phyloP scores from a whole-genome alignment of 306 rosid species.

The Abrus pulchellus region DNA sequence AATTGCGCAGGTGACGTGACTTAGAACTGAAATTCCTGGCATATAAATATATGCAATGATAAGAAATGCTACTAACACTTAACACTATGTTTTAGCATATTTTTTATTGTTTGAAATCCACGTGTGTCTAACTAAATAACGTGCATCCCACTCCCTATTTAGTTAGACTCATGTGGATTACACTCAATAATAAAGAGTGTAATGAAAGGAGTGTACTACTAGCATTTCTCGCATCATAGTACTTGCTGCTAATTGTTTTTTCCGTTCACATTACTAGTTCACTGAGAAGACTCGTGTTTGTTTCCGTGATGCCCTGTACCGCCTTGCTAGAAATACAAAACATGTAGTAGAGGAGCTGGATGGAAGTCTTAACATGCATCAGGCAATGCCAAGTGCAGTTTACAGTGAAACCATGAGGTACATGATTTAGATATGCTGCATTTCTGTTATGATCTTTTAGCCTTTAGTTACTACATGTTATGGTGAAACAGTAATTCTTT shows the following conservation, averaged over 20 bases:
- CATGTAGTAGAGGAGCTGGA: constrained; percentile 42
- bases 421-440: constrained; percentile 24
- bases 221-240: not conserved
- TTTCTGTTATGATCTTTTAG: constrained; percentile 23
- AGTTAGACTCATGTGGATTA: not conserved
- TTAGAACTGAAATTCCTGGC: constrained; percentile 10
- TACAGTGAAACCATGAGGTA: constrained; percentile 61
- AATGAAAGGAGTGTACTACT: not conserved
- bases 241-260: constrained; percentile 36
- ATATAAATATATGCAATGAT: not conserved
- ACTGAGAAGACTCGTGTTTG: constrained; percentile 68
- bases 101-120: not conserved
- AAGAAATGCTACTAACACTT: not conserved
- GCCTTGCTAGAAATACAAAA: constrained; percentile 73
- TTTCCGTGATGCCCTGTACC: constrained; percentile 83
- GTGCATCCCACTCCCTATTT: not conserved
- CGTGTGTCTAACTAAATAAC: not conserved
- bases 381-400: constrained; percentile 37
- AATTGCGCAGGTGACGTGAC: constrained; percentile 62
- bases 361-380: constrained; percentile 45
- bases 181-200: not conserved
- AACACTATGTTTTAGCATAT: not conserved
- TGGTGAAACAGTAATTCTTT: constrained; percentile 17
- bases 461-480: constrained; percentile 12
- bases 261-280: constrained; percentile 53